Evolutionary conservation across 257 asterid species (phyloP).

Genomic region (Solanum peruvianum): DNA sequence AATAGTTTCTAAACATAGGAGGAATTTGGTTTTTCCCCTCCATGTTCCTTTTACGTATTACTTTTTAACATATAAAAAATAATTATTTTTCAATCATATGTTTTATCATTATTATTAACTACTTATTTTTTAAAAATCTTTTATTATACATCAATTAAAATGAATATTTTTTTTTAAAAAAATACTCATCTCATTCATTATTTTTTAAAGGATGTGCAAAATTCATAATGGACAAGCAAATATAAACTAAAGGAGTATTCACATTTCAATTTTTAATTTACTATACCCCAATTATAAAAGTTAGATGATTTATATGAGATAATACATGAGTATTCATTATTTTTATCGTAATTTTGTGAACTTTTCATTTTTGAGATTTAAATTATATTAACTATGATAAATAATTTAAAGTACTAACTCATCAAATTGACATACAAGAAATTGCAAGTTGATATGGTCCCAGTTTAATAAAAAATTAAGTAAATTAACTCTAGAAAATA

Average conservation of each 20-base stretch:
- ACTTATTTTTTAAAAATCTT: too few species aligned
- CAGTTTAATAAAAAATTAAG: not conserved
- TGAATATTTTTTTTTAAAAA: too few species aligned
- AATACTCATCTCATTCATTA: too few species aligned
- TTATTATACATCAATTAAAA: too few species aligned
- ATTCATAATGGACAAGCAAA: not conserved
- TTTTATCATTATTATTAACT: too few species aligned
- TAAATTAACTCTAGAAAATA: not conserved
- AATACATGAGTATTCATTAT: not conserved
- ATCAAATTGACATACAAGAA: not conserved
- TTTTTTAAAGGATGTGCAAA: not conserved
- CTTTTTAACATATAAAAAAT: too few species aligned
- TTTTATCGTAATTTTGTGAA: not conserved
- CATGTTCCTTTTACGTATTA: too few species aligned
- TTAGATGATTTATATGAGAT: not conserved
- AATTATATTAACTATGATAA: not conserved
- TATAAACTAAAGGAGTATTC: not conserved
- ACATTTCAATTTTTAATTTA: not conserved
- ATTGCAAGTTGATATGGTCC: not conserved
- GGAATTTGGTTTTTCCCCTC: not conserved
- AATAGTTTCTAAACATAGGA: not conserved
- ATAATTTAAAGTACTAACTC: not conserved
- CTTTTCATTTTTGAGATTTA: not conserved
- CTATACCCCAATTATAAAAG: not conserved
- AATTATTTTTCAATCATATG: too few species aligned